Base-by-base conservation (phyloP, 2,329 filamentous ascomycete species). In the Diaporthe velutina region DNA sequence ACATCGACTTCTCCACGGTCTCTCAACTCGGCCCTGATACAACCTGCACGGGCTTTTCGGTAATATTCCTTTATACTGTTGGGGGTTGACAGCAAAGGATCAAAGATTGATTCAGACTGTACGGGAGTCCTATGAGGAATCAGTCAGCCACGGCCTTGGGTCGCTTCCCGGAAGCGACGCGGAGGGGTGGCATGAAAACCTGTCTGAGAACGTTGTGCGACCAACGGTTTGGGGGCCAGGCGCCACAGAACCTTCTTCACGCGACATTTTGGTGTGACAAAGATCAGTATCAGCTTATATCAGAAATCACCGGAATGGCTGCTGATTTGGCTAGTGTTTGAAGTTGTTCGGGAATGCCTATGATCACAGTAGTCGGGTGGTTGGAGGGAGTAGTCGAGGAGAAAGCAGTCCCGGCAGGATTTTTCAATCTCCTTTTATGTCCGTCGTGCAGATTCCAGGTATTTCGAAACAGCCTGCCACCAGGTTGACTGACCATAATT, bases 231-330 rank as follows among this genome's bases (percentile, higher is more conserved):
- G 64, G 64, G 64, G 64, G 64, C 64, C 64, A 54, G 33, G 30
- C 33, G n/a, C 33, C 33, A 22, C 64, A 30, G 48, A 54, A 15
- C 13, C 4, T 54, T 25, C n/a, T 22, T 68, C 30, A 22, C 30
- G 33, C 48, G 64, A 15, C 64, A 68, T 68, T 54, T 13, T 40
- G 33, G 45, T 52, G 12, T 67, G 64, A 68, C 64, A 30, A 40
- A 13, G n/a, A 68, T 40, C 61, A 35, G 33, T 4, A 4, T 28
- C 33, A 54, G n/a, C 2, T 30, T 40, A 13, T 30, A 19, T 28
- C 48, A 28, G 15, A 19, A 22, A 54, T 54, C 1, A 2, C 33
- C 22, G 33, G 8, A 40, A 22, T 54, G 13, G n/a, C n/a, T 68
- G 33, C 33, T 54, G 15, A 9, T 38, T 19, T 30, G 48, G 48